Evolutionary conservation across 2,329 filamentous ascomycete species (phyloP).

Genomic region (Westerdykella ornata): DNA sequence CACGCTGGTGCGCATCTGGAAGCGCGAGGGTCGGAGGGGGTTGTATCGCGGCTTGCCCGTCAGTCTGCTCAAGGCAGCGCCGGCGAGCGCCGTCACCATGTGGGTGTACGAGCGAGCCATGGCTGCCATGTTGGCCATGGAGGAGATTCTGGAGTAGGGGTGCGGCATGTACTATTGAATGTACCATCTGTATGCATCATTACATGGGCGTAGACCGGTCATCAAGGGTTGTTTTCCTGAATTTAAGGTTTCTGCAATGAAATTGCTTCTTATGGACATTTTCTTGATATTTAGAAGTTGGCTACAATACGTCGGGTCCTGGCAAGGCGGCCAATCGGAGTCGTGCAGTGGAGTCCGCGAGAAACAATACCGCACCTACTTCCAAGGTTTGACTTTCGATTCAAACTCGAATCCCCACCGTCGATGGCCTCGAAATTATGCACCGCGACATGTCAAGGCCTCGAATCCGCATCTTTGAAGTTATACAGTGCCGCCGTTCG

Average conservation of each 20-base stretch:
- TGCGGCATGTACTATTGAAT: not conserved
- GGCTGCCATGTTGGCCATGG: constrained; percentile 46
- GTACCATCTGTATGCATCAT: too few species aligned
- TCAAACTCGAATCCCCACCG: not conserved
- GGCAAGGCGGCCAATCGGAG: not conserved
- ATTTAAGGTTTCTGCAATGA: too few species aligned
- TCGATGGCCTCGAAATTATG: not conserved
- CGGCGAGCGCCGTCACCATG: constrained; percentile 86
- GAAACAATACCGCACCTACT: not conserved
- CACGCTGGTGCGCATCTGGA: constrained; percentile 62
- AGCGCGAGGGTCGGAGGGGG: constrained; percentile 67
- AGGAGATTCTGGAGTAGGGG: constrained; percentile 10
- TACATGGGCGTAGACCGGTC: too few species aligned
- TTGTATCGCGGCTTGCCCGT: constrained; percentile 85
- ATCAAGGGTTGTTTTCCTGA: too few species aligned
- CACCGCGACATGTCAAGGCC: too few species aligned
- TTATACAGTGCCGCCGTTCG: too few species aligned
- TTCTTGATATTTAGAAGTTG: not conserved
- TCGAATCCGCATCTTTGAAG: too few species aligned
- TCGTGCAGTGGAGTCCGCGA: not conserved
- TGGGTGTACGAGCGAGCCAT: constrained; percentile 86
- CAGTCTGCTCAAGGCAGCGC: constrained; percentile 85
- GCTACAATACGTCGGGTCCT: not conserved
- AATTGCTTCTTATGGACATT: not conserved
- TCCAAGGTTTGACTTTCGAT: not conserved